Evolutionary conservation across 78 protist species (phyloP).

Genomic region (Dictyostelium discoideum): DNA sequence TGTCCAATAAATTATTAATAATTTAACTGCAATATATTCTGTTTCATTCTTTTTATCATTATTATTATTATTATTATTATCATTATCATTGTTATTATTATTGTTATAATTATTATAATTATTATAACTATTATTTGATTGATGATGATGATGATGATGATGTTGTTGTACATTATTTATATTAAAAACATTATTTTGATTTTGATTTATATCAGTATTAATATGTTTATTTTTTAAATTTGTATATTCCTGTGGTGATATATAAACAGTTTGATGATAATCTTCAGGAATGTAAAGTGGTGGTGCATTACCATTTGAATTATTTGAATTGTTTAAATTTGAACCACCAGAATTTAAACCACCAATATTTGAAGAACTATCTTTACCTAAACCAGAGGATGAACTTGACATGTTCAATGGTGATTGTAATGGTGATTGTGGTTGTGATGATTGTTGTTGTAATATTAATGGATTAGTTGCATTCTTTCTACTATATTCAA

Average conservation of each 20-base stretch:
- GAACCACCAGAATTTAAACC: not conserved
- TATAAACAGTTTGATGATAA: slow-evolving; percentile 16
- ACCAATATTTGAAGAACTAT: not conserved
- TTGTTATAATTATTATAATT: not conserved
- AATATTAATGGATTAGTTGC: slow-evolving; percentile 5
- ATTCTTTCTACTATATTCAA: slow-evolving; percentile 16
- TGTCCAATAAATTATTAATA: slow-evolving; percentile 1
- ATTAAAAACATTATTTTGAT: not conserved
- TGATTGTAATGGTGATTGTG: slow-evolving; percentile 2
- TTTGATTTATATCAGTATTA: not conserved
- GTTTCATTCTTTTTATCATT: not conserved
- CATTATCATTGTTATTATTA: not conserved
- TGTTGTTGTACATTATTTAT: not conserved
- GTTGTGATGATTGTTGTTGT: slow-evolving; percentile 31
- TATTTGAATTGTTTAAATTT: not conserved
- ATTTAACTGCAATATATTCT: not conserved
- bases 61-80: not conserved
- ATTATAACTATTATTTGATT: not conserved
- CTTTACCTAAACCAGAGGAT: not conserved
- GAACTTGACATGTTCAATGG: not conserved
- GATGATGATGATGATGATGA: not conserved
- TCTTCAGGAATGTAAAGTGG: not conserved
- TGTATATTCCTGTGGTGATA: slow-evolving; percentile 19
- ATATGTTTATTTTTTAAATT: slow-evolving; percentile 11
- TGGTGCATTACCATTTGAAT: not conserved